Conservation (phyloP, 768 basidiomycete genomes). For the Mycena indigotica region DNA sequence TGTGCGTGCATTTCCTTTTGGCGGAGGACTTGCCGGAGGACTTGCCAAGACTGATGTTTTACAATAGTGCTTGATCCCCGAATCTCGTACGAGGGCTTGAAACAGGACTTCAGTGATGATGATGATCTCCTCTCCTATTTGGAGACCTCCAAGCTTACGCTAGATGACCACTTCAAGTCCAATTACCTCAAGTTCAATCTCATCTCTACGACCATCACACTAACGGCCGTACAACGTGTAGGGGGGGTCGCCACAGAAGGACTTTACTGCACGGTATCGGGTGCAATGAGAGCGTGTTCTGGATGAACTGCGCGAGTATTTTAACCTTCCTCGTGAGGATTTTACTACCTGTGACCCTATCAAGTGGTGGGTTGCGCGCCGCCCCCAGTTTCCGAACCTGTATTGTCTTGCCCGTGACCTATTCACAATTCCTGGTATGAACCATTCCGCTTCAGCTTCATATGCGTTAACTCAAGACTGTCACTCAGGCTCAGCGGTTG, state of each 20-base stretch:
- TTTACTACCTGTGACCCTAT: not conserved
- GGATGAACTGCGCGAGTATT: slow-evolving; percentile 10
- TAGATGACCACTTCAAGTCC: not conserved
- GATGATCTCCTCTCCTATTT: not conserved
- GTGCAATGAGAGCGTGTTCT: not conserved
- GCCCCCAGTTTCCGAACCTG: slow-evolving; percentile 1
- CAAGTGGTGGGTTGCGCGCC: slow-evolving; percentile 7
- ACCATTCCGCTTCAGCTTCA: not conserved
- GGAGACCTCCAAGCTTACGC: not conserved
- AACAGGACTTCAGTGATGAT: slow-evolving; percentile 12
- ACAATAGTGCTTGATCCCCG: slow-evolving; percentile 8
- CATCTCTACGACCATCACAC: not conserved
- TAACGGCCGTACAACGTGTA: not conserved
- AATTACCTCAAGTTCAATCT: not conserved
- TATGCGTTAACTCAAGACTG: not conserved
- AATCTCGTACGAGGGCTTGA: slow-evolving; percentile 11
- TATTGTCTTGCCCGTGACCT: slow-evolving; percentile 6
- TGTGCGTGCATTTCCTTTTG: not conserved
- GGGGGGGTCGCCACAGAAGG: slow-evolving; percentile 9
- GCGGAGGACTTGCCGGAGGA: too few relatives aligned
- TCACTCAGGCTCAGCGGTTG: slow-evolving; percentile 7
- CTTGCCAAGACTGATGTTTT: not conserved
- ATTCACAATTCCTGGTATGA: slow-evolving; percentile 4
- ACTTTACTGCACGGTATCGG: slow-evolving; percentile 1
- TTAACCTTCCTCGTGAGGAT: not conserved